Percentiles rank a stretch among this genome's conserved stretches.
These are phyloP conservation scores for Leucocoprinus leucothites DNA, from an alignment of 768 basidiomycete species.

Conservation along the genomic window DNA sequence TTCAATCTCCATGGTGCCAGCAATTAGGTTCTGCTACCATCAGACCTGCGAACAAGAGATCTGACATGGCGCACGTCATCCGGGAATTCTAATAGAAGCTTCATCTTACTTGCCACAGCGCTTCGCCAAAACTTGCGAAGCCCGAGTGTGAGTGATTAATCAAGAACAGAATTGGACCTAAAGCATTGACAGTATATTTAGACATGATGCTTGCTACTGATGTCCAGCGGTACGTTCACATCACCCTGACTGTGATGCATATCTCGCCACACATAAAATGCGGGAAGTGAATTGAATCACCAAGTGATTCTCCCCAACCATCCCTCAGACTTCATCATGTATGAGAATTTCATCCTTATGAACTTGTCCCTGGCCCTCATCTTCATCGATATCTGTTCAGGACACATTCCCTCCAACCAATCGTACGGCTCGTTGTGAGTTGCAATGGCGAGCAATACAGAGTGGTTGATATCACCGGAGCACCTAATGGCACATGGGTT, in stretches of 20 bases:
- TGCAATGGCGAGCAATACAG: slow-evolving; percentile 49
- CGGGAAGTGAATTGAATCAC: not conserved
- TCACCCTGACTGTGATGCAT: slow-evolving; percentile 14
- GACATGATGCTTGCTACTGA: slow-evolving; percentile 7
- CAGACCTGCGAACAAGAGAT: not conserved
- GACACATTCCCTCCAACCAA: slow-evolving; percentile 25
- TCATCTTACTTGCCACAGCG: not conserved
- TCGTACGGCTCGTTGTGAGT: slow-evolving; percentile 44
- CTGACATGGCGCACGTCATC: not conserved
- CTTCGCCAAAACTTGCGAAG: not conserved
- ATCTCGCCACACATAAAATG: slow-evolving; percentile 21
- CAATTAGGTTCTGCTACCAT: not conserved
- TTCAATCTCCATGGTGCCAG: not conserved
- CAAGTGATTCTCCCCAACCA: not conserved
- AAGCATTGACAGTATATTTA: slow-evolving; percentile 4
- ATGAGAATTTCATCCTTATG: not conserved
- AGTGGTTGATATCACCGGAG: slow-evolving; percentile 47
- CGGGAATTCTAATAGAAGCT: not conserved
- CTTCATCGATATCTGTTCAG: slow-evolving; percentile 7
- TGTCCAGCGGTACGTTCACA: slow-evolving; percentile 8
- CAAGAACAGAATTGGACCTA: not conserved
- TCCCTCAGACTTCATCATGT: slow-evolving; percentile 1
- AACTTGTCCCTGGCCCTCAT: no score
- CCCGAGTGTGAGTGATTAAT: slow-evolving; percentile 2
- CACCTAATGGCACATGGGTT: slow-evolving; percentile 39